Evolutionary conservation across 2,329 filamentous ascomycete genomes (phyloP).

Genomic region (Xylariaceae sp.): DNA sequence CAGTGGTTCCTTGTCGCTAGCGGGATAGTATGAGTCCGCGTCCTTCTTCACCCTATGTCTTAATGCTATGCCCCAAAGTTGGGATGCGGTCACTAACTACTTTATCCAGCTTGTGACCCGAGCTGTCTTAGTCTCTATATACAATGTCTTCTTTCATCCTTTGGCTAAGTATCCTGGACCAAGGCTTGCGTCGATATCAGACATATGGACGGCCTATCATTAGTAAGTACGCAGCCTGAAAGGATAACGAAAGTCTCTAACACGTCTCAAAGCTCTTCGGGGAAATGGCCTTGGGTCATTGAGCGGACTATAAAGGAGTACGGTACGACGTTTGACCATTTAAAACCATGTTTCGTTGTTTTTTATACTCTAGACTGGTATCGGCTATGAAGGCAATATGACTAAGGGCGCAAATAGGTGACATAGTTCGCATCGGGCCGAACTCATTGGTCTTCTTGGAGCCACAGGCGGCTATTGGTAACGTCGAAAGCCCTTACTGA

Average conservation of each 20-base stretch:
- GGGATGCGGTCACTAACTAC: neutral
- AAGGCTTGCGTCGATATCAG: constrained; percentile 10
- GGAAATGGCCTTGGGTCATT: constrained; percentile 12
- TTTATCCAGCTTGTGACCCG: neutral
- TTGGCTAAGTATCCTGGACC: constrained; percentile 14
- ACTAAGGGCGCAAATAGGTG: no score
- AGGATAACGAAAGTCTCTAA: neutral
- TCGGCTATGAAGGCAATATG: no score
- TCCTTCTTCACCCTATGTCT: no score
- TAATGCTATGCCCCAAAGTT: no score
- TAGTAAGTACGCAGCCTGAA: constrained; percentile 2
- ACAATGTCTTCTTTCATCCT: constrained; percentile 12
- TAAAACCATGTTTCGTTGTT: neutral
- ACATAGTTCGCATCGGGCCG: constrained; percentile 20
- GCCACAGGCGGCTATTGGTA: constrained; percentile 15
- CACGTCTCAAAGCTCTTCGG: neutral
- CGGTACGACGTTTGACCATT: neutral
- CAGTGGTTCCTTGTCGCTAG: no score
- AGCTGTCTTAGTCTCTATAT: neutral
- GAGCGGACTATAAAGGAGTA: constrained; percentile 9
- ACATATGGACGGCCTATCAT: constrained; percentile 18
- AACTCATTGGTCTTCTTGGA: constrained; percentile 11
- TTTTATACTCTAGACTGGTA: neutral
- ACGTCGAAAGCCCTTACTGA: neutral
- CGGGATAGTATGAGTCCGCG: no score